phyloP scores from a whole-genome alignment of 768 basidiomycete genomes.

The Chalciporus chontae region DNA sequence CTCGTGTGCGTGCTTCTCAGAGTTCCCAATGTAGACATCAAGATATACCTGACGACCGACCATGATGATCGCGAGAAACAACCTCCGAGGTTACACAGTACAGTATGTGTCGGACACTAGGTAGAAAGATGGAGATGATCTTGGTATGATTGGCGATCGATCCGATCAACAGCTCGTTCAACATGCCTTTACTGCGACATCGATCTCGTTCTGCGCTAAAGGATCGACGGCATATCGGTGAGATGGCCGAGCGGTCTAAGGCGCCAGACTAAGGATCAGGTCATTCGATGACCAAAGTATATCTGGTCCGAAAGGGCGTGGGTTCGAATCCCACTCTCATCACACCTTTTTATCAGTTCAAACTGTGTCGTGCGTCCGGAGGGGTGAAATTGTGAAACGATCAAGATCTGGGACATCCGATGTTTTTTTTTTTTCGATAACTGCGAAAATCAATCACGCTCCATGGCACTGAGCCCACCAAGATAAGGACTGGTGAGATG shows the following conservation, averaged over 20 bases:
- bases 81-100: background rate
- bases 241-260: conserved; percentile 64
- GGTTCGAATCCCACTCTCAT: conserved; percentile 41
- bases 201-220: no score
- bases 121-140: no score
- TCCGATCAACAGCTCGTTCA: no score
- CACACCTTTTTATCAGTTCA: conserved; percentile 1
- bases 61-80: conserved; percentile 7
- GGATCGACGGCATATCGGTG: no score
- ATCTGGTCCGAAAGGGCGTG: conserved; percentile 41
- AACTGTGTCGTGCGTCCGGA: background rate
- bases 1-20: conserved; percentile 22
- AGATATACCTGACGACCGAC: conserved; percentile 28
- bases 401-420: no score
- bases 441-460: no score
- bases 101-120: no score
- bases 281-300: conserved; percentile 25
- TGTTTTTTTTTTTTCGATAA: no score
- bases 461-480: no score
- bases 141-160: background rate
- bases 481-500: conserved; percentile 33
- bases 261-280: conserved; percentile 55
- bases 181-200: no score
- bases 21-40: conserved; percentile 42
- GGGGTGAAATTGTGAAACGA: no score